Evolutionary conservation across 2,329 filamentous ascomycete species (phyloP).

Genomic region (Diaporthe caulivora): DNA sequence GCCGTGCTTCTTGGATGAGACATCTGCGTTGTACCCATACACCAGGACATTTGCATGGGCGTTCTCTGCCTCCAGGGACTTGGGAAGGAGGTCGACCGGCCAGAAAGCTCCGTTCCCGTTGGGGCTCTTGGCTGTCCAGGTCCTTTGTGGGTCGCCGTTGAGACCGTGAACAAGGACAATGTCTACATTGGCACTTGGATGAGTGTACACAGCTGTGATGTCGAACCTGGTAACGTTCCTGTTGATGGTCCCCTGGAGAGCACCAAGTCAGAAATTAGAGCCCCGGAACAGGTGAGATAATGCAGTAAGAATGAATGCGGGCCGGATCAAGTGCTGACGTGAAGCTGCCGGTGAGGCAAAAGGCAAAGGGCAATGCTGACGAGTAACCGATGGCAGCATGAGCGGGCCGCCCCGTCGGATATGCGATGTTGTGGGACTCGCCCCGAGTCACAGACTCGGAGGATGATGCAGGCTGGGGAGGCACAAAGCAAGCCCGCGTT

Average conservation of each 20-base stretch:
- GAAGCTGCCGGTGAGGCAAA: constrained; percentile 38
- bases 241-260: constrained; percentile 59
- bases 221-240: constrained; percentile 67
- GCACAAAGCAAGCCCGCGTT: neutral
- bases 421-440: constrained; percentile 25
- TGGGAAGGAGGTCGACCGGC: constrained; percentile 76
- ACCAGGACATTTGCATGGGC: constrained; percentile 74
- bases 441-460: constrained; percentile 6
- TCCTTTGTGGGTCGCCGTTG: constrained; percentile 74
- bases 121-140: constrained; percentile 64
- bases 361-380: constrained; percentile 33
- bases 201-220: constrained; percentile 69
- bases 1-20: constrained; percentile 63
- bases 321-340: constrained; percentile 12
- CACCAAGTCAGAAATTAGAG: constrained; percentile 27
- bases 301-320: neutral
- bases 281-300: neutral
- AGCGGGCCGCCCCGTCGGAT: constrained; percentile 37
- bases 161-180: constrained; percentile 80
- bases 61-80: constrained; percentile 60
- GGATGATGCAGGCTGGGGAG: constrained; percentile 22
- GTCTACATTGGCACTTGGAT: constrained; percentile 70
- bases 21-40: constrained; percentile 81
- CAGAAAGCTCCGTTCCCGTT: constrained; percentile 70
- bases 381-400: neutral